These are phyloP conservation scores for Apiospora koreana DNA, from an alignment of 2,329 filamentous ascomycete genomes.

Conservation along the genomic window DNA sequence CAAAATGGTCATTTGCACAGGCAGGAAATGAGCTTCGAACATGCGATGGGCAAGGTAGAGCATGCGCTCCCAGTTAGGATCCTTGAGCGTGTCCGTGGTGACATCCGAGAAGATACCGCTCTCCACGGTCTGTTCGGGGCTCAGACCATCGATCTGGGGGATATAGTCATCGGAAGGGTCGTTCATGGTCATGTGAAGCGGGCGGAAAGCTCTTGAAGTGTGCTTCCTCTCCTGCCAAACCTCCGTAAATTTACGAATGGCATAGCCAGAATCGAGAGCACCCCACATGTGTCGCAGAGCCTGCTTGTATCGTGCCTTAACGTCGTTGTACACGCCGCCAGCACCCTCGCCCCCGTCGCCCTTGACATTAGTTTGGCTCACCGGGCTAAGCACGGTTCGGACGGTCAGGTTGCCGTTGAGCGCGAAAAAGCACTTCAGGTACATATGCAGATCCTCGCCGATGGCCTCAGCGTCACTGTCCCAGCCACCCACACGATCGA, in stretches of 20 bases:
- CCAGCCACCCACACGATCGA: slow-evolving; percentile 72
- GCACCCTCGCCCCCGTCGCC: slow-evolving; percentile 58
- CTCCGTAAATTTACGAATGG: slow-evolving; percentile 58
- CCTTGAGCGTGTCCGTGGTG: slow-evolving; percentile 50
- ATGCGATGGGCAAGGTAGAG: slow-evolving; percentile 64
- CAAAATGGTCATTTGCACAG: slow-evolving; percentile 66
- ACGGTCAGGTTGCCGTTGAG: slow-evolving; percentile 69
- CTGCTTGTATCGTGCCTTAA: slow-evolving; percentile 69
- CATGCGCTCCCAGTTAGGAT: slow-evolving; percentile 56
- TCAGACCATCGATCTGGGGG: slow-evolving; percentile 42
- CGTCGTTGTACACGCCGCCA: slow-evolving; percentile 55
- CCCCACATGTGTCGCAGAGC: slow-evolving; percentile 78
- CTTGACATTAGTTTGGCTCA: slow-evolving; percentile 73
- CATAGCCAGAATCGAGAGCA: slow-evolving; percentile 67
- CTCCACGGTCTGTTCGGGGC: slow-evolving; percentile 43
- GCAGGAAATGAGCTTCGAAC: slow-evolving; percentile 75
- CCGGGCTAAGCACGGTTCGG: slow-evolving; percentile 65
- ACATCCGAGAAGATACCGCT: slow-evolving; percentile 58
- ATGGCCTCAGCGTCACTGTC: slow-evolving; percentile 71
- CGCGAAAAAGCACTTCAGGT: slow-evolving; percentile 76
- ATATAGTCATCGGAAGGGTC: slow-evolving; percentile 49
- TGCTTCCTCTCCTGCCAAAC: slow-evolving; percentile 60
- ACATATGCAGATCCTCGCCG: slow-evolving; percentile 77
- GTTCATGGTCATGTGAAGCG: slow-evolving; percentile 54
- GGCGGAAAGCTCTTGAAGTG: slow-evolving; percentile 55